A percentile compares a stretch with the other conserved stretches of the same genome.
Evolutionary conservation across 495 filamentous ascomycete genomes (phyloP).

Genomic region (Beverwykella pulmonaria): DNA sequence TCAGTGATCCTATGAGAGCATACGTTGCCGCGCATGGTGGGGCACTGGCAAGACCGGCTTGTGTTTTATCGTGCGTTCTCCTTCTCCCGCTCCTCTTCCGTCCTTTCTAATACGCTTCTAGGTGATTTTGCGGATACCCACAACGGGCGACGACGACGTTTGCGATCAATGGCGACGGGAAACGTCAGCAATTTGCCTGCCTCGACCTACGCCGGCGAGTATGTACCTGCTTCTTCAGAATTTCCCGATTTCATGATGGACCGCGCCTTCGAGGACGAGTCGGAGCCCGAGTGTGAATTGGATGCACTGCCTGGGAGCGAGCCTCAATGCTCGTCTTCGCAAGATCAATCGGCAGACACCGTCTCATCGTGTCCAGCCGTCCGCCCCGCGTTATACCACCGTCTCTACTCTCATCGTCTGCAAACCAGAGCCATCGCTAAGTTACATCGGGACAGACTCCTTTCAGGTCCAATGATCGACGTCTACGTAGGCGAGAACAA

Average conservation of each 20-base stretch:
- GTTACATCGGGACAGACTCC: constrained; percentile 47
- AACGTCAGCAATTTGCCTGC: no score
- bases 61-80: constrained; percentile 50
- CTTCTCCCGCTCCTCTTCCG: constrained; percentile 30
- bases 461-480: constrained; percentile 53
- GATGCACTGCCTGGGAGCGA: constrained; percentile 17
- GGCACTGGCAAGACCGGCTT: constrained; percentile 38
- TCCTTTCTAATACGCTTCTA: no score
- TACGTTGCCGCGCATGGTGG: constrained; percentile 23
- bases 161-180: no score
- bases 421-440: constrained; percentile 38
- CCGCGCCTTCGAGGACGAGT: no score
- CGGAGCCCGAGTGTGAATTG: constrained; percentile 6
- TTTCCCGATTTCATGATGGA: no score
- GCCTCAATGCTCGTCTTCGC: constrained; percentile 2
- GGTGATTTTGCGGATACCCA: constrained; percentile 33
- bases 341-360: no score
- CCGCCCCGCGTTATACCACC: constrained; percentile 28
- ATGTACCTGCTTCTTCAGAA: no score
- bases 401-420: constrained; percentile 36
- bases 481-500: constrained; percentile 49
- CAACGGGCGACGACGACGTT: no score
- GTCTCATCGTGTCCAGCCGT: background rate
- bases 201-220: no score
- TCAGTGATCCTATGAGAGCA: background rate